A percentile compares a stretch with the other conserved stretches of the same genome.
phyloP scores from a whole-genome alignment of 1,284 basidiomycete genomes.

The Ceratobasidium sp. region DNA sequence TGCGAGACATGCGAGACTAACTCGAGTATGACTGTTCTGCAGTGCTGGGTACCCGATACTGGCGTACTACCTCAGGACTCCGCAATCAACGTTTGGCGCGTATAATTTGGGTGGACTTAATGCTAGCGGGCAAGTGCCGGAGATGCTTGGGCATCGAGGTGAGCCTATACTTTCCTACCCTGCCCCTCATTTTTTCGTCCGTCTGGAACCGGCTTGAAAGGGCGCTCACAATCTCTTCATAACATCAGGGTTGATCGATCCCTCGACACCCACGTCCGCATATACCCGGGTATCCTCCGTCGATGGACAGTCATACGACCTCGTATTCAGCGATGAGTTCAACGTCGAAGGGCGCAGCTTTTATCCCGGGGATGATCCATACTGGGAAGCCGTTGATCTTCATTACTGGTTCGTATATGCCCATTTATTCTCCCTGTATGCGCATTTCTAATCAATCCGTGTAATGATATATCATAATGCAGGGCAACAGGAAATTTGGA shows the following conservation, averaged over 20 bases:
- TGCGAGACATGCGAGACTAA: no score
- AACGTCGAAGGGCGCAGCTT: constrained; percentile 74
- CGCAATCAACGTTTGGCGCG: constrained; percentile 56
- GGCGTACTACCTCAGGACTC: constrained; percentile 55
- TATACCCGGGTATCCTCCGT: constrained; percentile 56
- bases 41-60: constrained; percentile 63
- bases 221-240: no score
- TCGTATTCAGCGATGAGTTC: constrained; percentile 69
- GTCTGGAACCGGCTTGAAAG: no score
- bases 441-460: neutral
- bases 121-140: constrained; percentile 71
- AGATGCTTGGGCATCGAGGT: no score
- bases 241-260: constrained; percentile 80
- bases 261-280: constrained; percentile 71
- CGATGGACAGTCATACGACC: constrained; percentile 58
- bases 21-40: no score
- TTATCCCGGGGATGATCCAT: constrained; percentile 73
- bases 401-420: constrained; percentile 76
- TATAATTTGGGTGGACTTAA: constrained; percentile 71
- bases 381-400: constrained; percentile 83
- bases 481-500: constrained; percentile 71
- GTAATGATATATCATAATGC: no score
- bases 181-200: no score
- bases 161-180: no score
- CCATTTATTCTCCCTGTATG: constrained; percentile 57